These are phyloP conservation scores for Colletotrichum navitas DNA, from an alignment of 2,329 filamentous ascomycete species.

Conservation along the genomic window DNA sequence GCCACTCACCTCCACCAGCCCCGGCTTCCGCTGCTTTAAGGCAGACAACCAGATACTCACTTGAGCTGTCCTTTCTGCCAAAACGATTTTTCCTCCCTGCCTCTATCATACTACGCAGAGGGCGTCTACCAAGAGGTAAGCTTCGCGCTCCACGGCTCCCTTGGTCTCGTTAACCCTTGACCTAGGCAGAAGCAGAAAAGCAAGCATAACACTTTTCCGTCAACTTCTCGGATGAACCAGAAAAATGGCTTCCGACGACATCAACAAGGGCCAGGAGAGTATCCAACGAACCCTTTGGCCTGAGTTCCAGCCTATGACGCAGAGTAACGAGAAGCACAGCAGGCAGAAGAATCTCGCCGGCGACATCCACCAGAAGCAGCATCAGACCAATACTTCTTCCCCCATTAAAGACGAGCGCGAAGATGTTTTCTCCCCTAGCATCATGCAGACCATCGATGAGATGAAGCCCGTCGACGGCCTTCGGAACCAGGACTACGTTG, in stretches of 20 bases:
- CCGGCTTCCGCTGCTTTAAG: background rate
- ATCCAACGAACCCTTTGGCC: conserved; percentile 20
- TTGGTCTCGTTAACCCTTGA: background rate
- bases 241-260: conserved; percentile 17
- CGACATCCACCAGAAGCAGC: background rate
- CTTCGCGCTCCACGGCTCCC: background rate
- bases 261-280: background rate
- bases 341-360: background rate
- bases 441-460: background rate
- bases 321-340: background rate
- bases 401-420: background rate
- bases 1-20: background rate
- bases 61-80: background rate
- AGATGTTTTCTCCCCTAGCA: background rate
- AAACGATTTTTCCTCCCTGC: background rate
- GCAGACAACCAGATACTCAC: background rate
- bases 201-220: background rate
- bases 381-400: background rate
- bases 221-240: background rate
- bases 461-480: background rate
- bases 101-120: background rate
- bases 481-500: too few species aligned
- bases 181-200: background rate
- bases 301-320: background rate
- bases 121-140: too few species aligned